Evolutionary conservation across 441 rosid species (phyloP).

Genomic region (Populus tomentosa): DNA sequence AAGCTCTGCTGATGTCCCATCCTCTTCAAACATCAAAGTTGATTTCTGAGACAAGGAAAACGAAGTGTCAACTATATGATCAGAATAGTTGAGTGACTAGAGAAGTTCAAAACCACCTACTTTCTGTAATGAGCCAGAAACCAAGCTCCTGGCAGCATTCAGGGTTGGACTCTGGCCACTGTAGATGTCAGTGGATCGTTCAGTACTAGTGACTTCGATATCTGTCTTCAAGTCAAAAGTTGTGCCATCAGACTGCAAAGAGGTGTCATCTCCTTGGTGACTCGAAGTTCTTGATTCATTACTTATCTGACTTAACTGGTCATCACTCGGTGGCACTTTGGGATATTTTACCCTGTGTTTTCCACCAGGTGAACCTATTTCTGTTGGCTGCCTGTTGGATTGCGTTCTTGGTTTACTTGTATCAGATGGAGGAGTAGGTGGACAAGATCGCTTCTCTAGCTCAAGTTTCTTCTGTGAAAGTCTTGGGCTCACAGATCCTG

Average conservation of each 20-base stretch:
- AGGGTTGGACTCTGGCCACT: slow-evolving; percentile 31
- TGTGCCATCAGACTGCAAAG: slow-evolving; percentile 53
- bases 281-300: slow-evolving; percentile 55
- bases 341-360: slow-evolving; percentile 40
- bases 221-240: slow-evolving; percentile 35
- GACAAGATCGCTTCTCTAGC: slow-evolving; percentile 57
- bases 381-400: slow-evolving; percentile 34
- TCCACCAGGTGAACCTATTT: slow-evolving; percentile 51
- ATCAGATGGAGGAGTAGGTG: slow-evolving; percentile 76
- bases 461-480: slow-evolving; percentile 65
- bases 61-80: slow-evolving; percentile 17
- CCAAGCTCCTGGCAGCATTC: slow-evolving; percentile 27
- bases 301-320: slow-evolving; percentile 61
- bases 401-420: slow-evolving; percentile 52
- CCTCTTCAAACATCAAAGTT: slow-evolving; percentile 40
- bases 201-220: slow-evolving; percentile 39
- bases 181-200: slow-evolving; percentile 22
- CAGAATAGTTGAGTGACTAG: slow-evolving; percentile 10
- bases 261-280: slow-evolving; percentile 48
- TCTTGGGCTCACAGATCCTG: slow-evolving; percentile 67
- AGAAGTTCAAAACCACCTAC: slow-evolving; percentile 34
- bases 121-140: slow-evolving; percentile 38
- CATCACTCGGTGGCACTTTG: slow-evolving; percentile 46
- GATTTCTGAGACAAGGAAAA: slow-evolving; percentile 38
- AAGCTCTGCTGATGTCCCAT: slow-evolving; percentile 42